Percentiles rank a stretch among this genome's conserved stretches.
Evolutionary conservation across 768 basidiomycete species (phyloP).

Genomic region (Russula lepida): DNA sequence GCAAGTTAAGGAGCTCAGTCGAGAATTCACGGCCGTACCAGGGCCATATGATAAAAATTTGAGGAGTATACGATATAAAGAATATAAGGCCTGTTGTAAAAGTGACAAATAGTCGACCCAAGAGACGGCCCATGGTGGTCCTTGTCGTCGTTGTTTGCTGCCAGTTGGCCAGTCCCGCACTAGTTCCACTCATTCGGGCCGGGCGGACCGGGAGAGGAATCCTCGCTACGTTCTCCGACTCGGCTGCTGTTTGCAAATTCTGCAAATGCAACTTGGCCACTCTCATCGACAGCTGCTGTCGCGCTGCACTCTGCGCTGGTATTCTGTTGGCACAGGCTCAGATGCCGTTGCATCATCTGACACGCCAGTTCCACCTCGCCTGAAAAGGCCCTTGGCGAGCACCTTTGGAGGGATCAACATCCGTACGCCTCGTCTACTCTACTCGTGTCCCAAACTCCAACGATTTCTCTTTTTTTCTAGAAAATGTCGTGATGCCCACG

Average conservation of each 20-base stretch:
- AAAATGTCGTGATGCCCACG: conserved; percentile 3
- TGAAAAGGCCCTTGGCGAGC: conserved; percentile 8
- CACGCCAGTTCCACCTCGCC: neutral
- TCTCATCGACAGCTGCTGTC: conserved; percentile 6
- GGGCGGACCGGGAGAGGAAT: no score
- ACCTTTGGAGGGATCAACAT: conserved; percentile 17
- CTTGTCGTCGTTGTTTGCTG: neutral
- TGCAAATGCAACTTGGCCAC: conserved; percentile 4
- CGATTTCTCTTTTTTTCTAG: neutral
- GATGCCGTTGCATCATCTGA: neutral
- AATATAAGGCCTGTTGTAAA: conserved; percentile 64
- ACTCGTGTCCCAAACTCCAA: neutral
- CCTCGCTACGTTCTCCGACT: no score
- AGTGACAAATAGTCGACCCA: conserved; percentile 57
- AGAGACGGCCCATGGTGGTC: conserved; percentile 34
- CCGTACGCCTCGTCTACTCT: neutral
- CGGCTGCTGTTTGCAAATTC: no score
- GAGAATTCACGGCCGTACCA: conserved; percentile 80
- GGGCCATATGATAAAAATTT: conserved; percentile 86
- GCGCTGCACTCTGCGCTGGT: conserved; percentile 3
- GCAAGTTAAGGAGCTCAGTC: conserved; percentile 63
- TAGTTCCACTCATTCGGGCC: neutral
- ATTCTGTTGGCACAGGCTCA: neutral
- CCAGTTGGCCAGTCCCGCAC: neutral
- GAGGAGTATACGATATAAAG: conserved; percentile 85